These are phyloP conservation scores for Colletotrichum eremochloae DNA, from an alignment of 2,329 filamentous ascomycete genomes.

Conservation along the genomic window DNA sequence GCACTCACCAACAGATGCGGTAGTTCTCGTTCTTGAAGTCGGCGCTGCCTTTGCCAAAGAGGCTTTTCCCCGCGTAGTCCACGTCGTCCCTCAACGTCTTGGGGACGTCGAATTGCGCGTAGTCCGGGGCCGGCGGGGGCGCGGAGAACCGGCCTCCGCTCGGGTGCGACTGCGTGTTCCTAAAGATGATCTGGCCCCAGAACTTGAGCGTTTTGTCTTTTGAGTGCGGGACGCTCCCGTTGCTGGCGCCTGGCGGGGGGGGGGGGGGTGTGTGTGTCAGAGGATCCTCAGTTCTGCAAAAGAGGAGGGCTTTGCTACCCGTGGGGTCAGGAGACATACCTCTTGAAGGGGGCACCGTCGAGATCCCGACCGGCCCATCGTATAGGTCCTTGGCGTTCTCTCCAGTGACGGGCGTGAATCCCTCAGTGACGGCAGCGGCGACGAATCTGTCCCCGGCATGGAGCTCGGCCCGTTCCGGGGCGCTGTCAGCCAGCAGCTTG, in stretches of 20 bases:
- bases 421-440: constrained; percentile 66
- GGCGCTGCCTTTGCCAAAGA: constrained; percentile 65
- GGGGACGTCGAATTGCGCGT: constrained; percentile 66
- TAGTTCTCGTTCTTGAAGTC: constrained; percentile 67
- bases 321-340: constrained; percentile 9
- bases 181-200: constrained; percentile 66
- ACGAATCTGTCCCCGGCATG: constrained; percentile 61
- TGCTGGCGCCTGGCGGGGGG: constrained; percentile 49
- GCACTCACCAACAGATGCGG: constrained; percentile 66
- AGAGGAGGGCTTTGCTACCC: background rate
- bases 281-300: background rate
- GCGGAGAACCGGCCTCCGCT: constrained; percentile 61
- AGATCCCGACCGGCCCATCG: constrained; percentile 58
- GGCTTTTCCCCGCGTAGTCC: constrained; percentile 61
- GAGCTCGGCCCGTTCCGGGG: constrained; percentile 58
- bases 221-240: constrained; percentile 62
- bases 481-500: constrained; percentile 59
- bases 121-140: constrained; percentile 62
- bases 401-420: constrained; percentile 59
- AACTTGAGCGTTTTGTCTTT: constrained; percentile 57
- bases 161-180: constrained; percentile 58
- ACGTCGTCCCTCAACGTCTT: constrained; percentile 63
- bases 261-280: background rate
- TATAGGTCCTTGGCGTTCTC: constrained; percentile 54
- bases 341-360: constrained; percentile 26